Percentiles rank a stretch among this genome's conserved stretches.
Conservation (phyloP, 2,329 filamentous ascomycete species). For the Pseudogymnoascus sp. region DNA sequence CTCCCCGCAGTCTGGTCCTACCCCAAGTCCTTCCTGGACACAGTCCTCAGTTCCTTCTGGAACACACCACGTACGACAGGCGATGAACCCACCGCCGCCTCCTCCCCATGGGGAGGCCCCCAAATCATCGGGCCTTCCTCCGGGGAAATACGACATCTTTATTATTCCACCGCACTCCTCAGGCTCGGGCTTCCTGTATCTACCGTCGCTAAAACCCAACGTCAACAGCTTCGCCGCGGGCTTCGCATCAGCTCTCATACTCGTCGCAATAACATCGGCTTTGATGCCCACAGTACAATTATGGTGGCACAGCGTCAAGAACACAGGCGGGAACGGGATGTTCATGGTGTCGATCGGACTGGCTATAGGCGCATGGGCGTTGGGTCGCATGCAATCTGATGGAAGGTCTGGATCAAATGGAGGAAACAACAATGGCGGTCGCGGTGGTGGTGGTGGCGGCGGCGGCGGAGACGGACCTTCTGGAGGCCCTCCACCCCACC, state of each 20-base stretch:
- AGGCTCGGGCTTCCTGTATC: conserved; percentile 83
- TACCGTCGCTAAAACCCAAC: conserved; percentile 81
- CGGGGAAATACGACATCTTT: conserved; percentile 95
- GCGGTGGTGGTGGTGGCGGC: conserved; percentile 17
- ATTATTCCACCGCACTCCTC: conserved; percentile 89
- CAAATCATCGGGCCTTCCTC: conserved; percentile 64
- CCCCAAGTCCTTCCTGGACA: not conserved
- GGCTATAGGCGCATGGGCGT: conserved; percentile 70
- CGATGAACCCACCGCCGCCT: conserved; percentile 53
- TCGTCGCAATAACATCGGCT: conserved; percentile 65
- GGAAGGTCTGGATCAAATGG: conserved; percentile 17
- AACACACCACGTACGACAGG: conserved; percentile 2
- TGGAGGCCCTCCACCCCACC: conserved; percentile 5
- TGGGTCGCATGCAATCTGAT: conserved; percentile 57
- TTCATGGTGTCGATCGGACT: conserved; percentile 65
- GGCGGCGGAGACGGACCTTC: conserved; percentile 11
- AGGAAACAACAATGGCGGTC: conserved; percentile 23
- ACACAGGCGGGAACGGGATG: conserved; percentile 67
- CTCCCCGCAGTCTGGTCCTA: not conserved
- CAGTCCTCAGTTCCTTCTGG: not conserved
- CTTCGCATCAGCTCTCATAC: conserved; percentile 66
- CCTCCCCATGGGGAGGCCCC: conserved; percentile 80
- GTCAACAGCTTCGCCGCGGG: conserved; percentile 88
- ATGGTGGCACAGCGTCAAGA: conserved; percentile 66
- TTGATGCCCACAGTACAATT: conserved; percentile 65